Conservation (phyloP, 768 basidiomycete species). For the Termitomyces sp. region DNA sequence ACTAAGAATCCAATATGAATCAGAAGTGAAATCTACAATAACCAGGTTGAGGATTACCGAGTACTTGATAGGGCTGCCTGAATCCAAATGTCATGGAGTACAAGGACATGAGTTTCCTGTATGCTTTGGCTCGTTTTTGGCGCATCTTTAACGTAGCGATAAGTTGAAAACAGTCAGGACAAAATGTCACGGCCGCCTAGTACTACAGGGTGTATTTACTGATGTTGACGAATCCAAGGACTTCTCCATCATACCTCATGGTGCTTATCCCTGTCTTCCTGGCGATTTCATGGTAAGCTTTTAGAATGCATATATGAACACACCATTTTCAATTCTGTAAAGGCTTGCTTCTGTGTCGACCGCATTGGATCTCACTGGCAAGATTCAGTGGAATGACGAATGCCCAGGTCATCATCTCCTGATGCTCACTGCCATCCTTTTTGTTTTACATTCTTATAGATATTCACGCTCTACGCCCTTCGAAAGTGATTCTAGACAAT, state of each 20-base stretch:
- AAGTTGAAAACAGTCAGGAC: background rate
- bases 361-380: constrained; percentile 60
- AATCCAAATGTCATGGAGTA: constrained; percentile 89
- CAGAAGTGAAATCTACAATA: constrained; percentile 2
- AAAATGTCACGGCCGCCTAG: too few species aligned
- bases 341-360: constrained; percentile 27
- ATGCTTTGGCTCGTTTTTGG: constrained; percentile 93
- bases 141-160: constrained; percentile 54
- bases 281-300: constrained; percentile 28
- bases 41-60: constrained; percentile 49
- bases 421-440: background rate
- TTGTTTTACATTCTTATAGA: constrained; percentile 9
- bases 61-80: constrained; percentile 89
- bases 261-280: constrained; percentile 21
- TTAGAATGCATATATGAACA: background rate
- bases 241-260: background rate
- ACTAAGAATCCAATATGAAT: constrained; percentile 41
- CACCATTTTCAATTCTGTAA: constrained; percentile 4
- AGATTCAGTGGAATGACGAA: constrained; percentile 68
- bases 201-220: constrained; percentile 15
- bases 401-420: constrained; percentile 48
- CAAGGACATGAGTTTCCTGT: constrained; percentile 90
- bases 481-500: constrained; percentile 62
- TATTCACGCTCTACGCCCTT: constrained; percentile 43
- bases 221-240: constrained; percentile 13